These are phyloP conservation scores for Leptographium galeiforme DNA, from an alignment of 2,329 filamentous ascomycete genomes.

Conservation along the genomic window DNA sequence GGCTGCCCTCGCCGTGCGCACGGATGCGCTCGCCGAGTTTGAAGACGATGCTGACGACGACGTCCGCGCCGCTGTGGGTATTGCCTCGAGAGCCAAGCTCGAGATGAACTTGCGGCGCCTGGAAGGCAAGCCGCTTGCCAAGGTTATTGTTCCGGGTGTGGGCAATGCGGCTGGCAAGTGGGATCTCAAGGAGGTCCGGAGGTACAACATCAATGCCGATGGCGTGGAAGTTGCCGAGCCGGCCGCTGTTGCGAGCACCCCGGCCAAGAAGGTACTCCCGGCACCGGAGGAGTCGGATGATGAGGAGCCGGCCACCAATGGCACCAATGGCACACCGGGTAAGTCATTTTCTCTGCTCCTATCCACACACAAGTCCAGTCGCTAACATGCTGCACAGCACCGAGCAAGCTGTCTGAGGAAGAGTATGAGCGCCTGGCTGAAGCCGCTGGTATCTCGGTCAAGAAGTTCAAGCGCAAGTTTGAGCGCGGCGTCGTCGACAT, in stretches of 20 bases:
- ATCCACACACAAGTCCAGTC: neutral
- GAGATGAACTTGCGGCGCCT: slow-evolving; percentile 64
- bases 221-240: slow-evolving; percentile 60
- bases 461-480: slow-evolving; percentile 67
- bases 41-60: slow-evolving; percentile 71
- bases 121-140: slow-evolving; percentile 80
- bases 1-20: slow-evolving; percentile 80
- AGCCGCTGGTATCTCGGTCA: slow-evolving; percentile 54
- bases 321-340: slow-evolving; percentile 3
- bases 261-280: slow-evolving; percentile 19
- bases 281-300: neutral
- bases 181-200: slow-evolving; percentile 81
- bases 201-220: slow-evolving; percentile 92
- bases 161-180: slow-evolving; percentile 57
- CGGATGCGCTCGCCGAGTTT: slow-evolving; percentile 78
- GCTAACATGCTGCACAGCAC: slow-evolving; percentile 6
- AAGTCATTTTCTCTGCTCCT: neutral
- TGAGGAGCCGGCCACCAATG: slow-evolving; percentile 1
- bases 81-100: slow-evolving; percentile 56
- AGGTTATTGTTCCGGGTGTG: slow-evolving; percentile 15
- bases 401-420: slow-evolving; percentile 35
- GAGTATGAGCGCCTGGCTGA: slow-evolving; percentile 49
- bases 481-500: slow-evolving; percentile 63
- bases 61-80: slow-evolving; percentile 71
- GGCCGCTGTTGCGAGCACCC: slow-evolving; percentile 31